Evolutionary conservation across 2,329 filamentous ascomycete genomes (phyloP).

Genomic region (Bipolaris oryzae): DNA sequence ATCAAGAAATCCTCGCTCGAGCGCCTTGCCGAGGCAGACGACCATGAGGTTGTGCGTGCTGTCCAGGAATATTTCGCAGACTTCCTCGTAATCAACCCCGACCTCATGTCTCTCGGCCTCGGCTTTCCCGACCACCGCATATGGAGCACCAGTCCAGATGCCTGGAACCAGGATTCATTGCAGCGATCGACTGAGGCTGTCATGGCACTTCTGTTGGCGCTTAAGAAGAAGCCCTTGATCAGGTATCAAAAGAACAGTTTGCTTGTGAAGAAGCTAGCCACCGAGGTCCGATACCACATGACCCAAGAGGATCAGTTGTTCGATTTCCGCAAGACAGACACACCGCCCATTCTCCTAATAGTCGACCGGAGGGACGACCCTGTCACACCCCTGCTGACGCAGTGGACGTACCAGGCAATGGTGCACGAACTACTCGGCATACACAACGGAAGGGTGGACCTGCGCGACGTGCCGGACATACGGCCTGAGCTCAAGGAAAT

Average conservation of each 20-base stretch:
- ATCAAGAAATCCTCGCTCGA: conserved; percentile 96
- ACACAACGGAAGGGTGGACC: conserved; percentile 89
- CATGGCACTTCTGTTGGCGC: conserved; percentile 78
- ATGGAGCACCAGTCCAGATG: conserved; percentile 81
- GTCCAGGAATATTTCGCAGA: conserved; percentile 98
- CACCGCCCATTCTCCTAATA: conserved; percentile 87
- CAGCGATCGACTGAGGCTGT: conserved; percentile 87
- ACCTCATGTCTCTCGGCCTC: conserved; percentile 82
- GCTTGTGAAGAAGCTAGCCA: conserved; percentile 88
- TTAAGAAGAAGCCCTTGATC: conserved; percentile 97
- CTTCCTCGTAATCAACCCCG: conserved; percentile 92
- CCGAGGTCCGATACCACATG: conserved; percentile 89
- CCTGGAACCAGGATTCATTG: conserved; percentile 88
- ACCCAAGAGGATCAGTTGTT: conserved; percentile 96
- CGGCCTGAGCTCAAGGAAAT: conserved; percentile 90
- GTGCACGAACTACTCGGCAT: conserved; percentile 96
- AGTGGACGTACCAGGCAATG: conserved; percentile 99
- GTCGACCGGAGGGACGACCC: conserved; percentile 93
- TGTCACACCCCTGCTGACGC: conserved; percentile 89
- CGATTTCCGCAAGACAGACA: conserved; percentile 94
- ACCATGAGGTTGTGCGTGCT: conserved; percentile 92
- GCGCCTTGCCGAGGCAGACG: conserved; percentile 91
- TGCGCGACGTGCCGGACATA: conserved; percentile 82
- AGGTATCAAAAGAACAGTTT: conserved; percentile 91
- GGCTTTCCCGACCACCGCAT: conserved; percentile 74